Evolutionary conservation across 73 alveolate species (phyloP).

Genomic region (Paramecium caudatum): DNA sequence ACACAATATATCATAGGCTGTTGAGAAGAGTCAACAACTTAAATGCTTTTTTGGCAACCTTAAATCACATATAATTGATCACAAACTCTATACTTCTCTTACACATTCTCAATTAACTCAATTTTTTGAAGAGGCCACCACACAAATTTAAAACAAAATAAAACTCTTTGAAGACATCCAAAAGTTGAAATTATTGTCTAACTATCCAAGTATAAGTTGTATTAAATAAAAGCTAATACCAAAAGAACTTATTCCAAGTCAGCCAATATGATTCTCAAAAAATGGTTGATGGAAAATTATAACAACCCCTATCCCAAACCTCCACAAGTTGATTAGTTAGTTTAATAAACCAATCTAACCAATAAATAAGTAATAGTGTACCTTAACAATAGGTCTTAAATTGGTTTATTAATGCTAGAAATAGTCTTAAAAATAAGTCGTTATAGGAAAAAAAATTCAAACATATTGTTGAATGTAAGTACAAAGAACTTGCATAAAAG

Average conservation of each 20-base stretch:
- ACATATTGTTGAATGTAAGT: background rate
- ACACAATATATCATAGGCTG: background rate
- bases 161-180: slow-evolving; percentile 64
- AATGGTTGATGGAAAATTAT: slow-evolving; percentile 62
- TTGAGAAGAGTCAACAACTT: slow-evolving; percentile 31
- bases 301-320: slow-evolving; percentile 41
- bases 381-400: slow-evolving; percentile 21
- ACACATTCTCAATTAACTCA: background rate
- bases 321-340: background rate
- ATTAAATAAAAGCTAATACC: background rate
- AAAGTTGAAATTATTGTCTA: slow-evolving; percentile 17
- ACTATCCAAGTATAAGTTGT: slow-evolving; percentile 23
- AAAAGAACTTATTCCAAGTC: slow-evolving; percentile 60
- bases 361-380: slow-evolving; percentile 6
- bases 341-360: slow-evolving; percentile 30
- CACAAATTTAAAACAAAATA: slow-evolving; percentile 28
- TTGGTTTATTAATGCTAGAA: slow-evolving; percentile 62
- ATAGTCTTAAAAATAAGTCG: slow-evolving; percentile 61
- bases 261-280: slow-evolving; percentile 34
- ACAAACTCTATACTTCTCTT: background rate
- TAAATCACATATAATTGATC: background rate
- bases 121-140: slow-evolving; percentile 63
- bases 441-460: slow-evolving; percentile 7
- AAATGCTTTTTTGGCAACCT: slow-evolving; percentile 14
- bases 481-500: slow-evolving; percentile 55